Conservation (phyloP, 495 filamentous ascomycete species). For the Usnea hakonensis region DNA sequence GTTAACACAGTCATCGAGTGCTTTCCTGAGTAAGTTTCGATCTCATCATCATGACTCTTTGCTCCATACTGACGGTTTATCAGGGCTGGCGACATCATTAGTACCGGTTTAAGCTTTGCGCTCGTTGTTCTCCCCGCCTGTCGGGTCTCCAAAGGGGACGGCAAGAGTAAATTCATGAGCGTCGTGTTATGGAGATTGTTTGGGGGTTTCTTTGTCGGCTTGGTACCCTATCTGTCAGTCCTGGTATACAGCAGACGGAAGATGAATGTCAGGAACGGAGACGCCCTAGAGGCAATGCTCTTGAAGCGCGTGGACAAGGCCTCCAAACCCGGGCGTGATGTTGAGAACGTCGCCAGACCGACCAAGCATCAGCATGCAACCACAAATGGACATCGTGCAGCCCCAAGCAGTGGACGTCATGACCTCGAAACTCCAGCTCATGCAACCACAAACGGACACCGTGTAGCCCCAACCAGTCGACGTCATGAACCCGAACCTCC, state of each 20-base stretch:
- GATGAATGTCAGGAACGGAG: slow-evolving; percentile 70
- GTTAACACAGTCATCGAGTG: slow-evolving; percentile 76
- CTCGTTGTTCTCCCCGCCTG: slow-evolving; percentile 61
- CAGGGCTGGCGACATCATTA: slow-evolving; percentile 69
- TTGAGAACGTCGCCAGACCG: slow-evolving; percentile 16
- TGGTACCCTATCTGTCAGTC: slow-evolving; percentile 75
- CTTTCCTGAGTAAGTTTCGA: slow-evolving; percentile 59
- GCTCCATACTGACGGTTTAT: slow-evolving; percentile 5
- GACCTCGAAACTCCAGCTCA: background rate
- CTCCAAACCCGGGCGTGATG: slow-evolving; percentile 30
- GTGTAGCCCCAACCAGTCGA: too few species aligned
- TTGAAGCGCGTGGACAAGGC: slow-evolving; percentile 48
- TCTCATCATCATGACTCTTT: background rate
- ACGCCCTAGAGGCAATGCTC: slow-evolving; percentile 64
- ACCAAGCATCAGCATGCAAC: background rate
- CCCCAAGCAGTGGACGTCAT: background rate
- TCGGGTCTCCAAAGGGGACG: slow-evolving; percentile 58
- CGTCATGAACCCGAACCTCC: background rate
- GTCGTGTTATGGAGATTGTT: slow-evolving; percentile 72
- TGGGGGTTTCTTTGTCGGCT: slow-evolving; percentile 70
- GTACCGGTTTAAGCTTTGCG: slow-evolving; percentile 54
- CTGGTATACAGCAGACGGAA: slow-evolving; percentile 61
- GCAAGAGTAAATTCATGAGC: slow-evolving; percentile 46
- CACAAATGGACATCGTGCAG: background rate
- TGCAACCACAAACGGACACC: background rate